Conservation (phyloP, 1,284 basidiomycete genomes). For the Tilletia setariae region DNA sequence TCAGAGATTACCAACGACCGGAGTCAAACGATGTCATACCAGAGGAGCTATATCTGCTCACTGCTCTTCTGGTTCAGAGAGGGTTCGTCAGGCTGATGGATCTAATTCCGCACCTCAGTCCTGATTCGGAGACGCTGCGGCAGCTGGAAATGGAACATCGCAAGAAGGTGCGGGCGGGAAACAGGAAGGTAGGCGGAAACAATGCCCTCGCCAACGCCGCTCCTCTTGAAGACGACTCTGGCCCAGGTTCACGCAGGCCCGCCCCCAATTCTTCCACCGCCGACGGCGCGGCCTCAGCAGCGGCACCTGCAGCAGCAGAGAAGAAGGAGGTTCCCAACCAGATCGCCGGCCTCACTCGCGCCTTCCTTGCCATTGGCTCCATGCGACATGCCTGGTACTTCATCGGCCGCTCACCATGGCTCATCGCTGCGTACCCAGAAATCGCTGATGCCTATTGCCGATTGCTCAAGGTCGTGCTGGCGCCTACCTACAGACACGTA, state of each 20-base stretch:
- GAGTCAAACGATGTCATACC: conserved; percentile 63
- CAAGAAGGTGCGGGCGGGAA: conserved; percentile 36
- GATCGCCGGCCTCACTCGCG: conserved; percentile 72
- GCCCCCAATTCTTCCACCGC: background rate
- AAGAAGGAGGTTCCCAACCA: conserved; percentile 64
- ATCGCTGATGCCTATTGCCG: conserved; percentile 69
- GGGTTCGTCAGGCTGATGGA: conserved; percentile 80
- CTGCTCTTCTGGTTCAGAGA: conserved; percentile 83
- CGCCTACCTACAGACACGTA: conserved; percentile 41
- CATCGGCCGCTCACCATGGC: conserved; percentile 78
- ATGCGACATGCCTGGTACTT: conserved; percentile 73
- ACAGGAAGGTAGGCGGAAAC: conserved; percentile 38
- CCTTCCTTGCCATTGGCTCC: conserved; percentile 82
- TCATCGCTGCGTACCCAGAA: conserved; percentile 72
- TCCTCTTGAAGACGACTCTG: conserved; percentile 69
- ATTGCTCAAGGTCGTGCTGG: conserved; percentile 42
- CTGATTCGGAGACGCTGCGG: conserved; percentile 38
- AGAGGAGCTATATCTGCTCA: conserved; percentile 71
- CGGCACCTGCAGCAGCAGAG: conserved; percentile 9
- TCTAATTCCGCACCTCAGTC: conserved; percentile 73
- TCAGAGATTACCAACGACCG: conserved; percentile 71
- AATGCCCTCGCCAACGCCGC: conserved; percentile 82
- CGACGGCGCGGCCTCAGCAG: background rate
- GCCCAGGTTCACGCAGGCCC: background rate
- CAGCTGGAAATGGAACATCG: conserved; percentile 67